A percentile compares a stretch with the other conserved stretches of the same genome.
Conservation (phyloP, 2,329 filamentous ascomycete species). For the Lachnellula occidentalis region DNA sequence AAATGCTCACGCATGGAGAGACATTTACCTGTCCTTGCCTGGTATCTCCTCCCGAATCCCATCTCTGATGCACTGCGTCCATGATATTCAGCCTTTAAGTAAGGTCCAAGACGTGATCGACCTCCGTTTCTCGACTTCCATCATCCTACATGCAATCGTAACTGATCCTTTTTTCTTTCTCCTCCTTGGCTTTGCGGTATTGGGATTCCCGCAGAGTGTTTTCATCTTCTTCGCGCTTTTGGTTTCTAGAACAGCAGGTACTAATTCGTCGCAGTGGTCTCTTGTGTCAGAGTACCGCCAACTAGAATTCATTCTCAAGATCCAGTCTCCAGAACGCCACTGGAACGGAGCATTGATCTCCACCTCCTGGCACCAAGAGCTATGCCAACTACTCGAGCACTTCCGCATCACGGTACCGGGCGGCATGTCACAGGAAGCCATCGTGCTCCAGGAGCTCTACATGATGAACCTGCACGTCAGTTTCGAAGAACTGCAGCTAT, state of each 20-base stretch:
- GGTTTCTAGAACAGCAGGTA: too few species aligned
- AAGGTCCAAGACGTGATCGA: constrained; percentile 42
- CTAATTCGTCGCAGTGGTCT: constrained; percentile 39
- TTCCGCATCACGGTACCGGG: constrained; percentile 10
- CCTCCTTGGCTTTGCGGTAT: too few species aligned
- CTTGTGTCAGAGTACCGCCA: constrained; percentile 62
- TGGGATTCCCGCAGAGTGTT: too few species aligned
- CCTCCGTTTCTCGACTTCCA: constrained; percentile 48
- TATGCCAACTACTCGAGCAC: constrained; percentile 34
- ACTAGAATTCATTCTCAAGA: constrained; percentile 36
- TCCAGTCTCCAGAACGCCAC: constrained; percentile 6
- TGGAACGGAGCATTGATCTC: constrained; percentile 41
- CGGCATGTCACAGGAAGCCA: constrained; percentile 56
- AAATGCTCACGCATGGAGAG: constrained; percentile 60
- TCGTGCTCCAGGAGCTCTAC: constrained; percentile 44
- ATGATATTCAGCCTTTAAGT: constrained; percentile 9
- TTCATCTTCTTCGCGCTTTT: too few species aligned
- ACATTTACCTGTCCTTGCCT: constrained; percentile 41
- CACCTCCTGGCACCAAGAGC: constrained; percentile 54
- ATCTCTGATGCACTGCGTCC: constrained; percentile 14
- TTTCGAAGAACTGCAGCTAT: constrained; percentile 60
- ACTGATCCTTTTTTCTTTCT: too few species aligned
- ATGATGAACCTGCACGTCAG: constrained; percentile 60
- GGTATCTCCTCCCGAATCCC: constrained; percentile 5
- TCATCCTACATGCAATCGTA: constrained; percentile 56